A percentile compares a stretch with the other conserved stretches of the same genome.
Conservation (phyloP, 1,284 basidiomycete species). For the Rhodotorula glutinis region DNA sequence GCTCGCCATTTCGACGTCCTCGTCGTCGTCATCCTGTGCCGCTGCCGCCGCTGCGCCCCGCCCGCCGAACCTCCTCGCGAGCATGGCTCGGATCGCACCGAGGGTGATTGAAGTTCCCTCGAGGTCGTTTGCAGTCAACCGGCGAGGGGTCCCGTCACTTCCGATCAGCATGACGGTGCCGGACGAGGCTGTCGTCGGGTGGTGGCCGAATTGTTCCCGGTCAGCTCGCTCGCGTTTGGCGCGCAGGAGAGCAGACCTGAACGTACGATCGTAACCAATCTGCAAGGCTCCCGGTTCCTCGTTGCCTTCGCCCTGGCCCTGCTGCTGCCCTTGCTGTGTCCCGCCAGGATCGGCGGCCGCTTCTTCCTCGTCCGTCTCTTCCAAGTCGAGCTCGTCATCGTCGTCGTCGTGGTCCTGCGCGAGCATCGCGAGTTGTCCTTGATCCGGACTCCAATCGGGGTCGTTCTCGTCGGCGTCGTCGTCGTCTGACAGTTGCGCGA, state of each 20-base stretch:
- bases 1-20: slow-evolving; percentile 26
- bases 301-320: not conserved
- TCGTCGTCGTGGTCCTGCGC: slow-evolving; percentile 19
- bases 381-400: not conserved
- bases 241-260: too few species aligned
- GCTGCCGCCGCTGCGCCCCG: slow-evolving; percentile 38
- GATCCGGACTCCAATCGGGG: slow-evolving; percentile 9
- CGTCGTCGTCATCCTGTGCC: slow-evolving; percentile 44
- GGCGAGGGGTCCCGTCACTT: slow-evolving; percentile 16
- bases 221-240: too few species aligned
- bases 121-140: slow-evolving; percentile 18
- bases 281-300: slow-evolving; percentile 6
- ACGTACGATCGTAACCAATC: slow-evolving; percentile 38
- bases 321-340: not conserved
- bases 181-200: slow-evolving; percentile 17
- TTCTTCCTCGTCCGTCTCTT: slow-evolving; percentile 8
- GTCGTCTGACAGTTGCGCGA: slow-evolving; percentile 35
- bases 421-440: not conserved
- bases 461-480: slow-evolving; percentile 25
- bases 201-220: not conserved
- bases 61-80: slow-evolving; percentile 30
- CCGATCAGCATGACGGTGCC: slow-evolving; percentile 32
- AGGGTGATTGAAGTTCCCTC: slow-evolving; percentile 27
- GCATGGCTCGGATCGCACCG: slow-evolving; percentile 29
- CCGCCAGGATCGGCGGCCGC: not conserved